phyloP scores from a whole-genome alignment of 2,329 filamentous ascomycete species.

The Colletotrichum falcatum region DNA sequence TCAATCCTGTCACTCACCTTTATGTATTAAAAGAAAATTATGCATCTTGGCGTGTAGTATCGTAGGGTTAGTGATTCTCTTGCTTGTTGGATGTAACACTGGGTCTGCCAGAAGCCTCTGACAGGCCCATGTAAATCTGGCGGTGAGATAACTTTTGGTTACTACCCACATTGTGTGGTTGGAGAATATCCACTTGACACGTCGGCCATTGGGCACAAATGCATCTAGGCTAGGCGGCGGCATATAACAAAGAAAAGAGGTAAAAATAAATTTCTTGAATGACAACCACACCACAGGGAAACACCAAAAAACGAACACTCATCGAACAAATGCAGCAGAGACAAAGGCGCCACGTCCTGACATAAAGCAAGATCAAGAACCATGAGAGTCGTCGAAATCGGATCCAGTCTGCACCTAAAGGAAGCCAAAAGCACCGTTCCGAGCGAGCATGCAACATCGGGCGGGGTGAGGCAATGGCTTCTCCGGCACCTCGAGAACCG shows the following conservation, averaged over 20 bases:
- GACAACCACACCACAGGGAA: neutral
- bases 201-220: neutral
- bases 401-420: neutral
- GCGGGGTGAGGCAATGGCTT: slow-evolving; percentile 17
- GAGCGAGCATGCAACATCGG: slow-evolving; percentile 13
- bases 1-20: too few species aligned
- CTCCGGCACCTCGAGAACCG: slow-evolving; percentile 20
- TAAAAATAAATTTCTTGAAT: neutral
- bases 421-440: slow-evolving; percentile 6
- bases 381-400: neutral
- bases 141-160: neutral
- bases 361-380: neutral
- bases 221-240: neutral
- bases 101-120: neutral
- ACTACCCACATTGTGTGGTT: neutral
- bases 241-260: neutral
- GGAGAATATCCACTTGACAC: neutral
- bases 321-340: neutral
- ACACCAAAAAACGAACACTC: neutral
- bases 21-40: too few species aligned
- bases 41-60: too few species aligned
- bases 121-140: neutral
- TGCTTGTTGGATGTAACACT: neutral
- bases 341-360: neutral
- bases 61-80: too few species aligned